A percentile compares a stretch with the other conserved stretches of the same genome.
Conservation (phyloP, 345 rosid genomes). For the Chamaenerion angustifolium region DNA sequence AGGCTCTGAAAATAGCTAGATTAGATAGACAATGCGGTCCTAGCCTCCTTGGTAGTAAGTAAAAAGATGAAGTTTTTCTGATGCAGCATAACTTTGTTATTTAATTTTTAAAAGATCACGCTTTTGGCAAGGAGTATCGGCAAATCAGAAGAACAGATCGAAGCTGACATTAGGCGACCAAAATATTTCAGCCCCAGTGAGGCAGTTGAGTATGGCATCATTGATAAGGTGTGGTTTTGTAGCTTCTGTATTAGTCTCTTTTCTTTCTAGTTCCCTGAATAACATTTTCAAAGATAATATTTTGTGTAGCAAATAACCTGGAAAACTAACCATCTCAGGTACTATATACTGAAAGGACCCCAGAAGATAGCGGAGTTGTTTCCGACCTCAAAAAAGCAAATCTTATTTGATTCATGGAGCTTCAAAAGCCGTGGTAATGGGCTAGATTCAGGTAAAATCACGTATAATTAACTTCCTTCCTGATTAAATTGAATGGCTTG, state of each 20-base stretch:
- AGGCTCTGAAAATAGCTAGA: too few relatives aligned
- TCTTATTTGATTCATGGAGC: slow-evolving; percentile 19
- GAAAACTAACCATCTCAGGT: slow-evolving; percentile 30
- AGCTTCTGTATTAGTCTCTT: neutral
- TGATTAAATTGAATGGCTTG: too few relatives aligned
- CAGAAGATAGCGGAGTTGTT: slow-evolving; percentile 53
- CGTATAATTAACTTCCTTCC: too few relatives aligned
- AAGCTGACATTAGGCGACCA: slow-evolving; percentile 67
- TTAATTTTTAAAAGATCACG: slow-evolving; percentile 33
- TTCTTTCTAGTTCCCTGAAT: neutral
- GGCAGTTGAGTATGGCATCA: slow-evolving; percentile 84
- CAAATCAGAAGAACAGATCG: slow-evolving; percentile 68
- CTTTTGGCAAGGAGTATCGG: slow-evolving; percentile 59
- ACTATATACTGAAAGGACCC: slow-evolving; percentile 54
- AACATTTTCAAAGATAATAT: slow-evolving; percentile 1
- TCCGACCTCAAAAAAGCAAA: slow-evolving; percentile 47
- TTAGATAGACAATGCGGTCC: too few relatives aligned
- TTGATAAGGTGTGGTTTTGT: slow-evolving; percentile 51
- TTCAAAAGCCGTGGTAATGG: neutral
- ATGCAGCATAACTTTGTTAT: neutral
- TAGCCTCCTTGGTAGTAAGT: neutral
- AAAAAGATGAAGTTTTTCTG: neutral
- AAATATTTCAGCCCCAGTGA: slow-evolving; percentile 70
- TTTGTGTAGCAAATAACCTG: slow-evolving; percentile 6
- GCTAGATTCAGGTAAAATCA: slow-evolving; percentile 6